These are phyloP conservation scores for Talaromyces liani DNA, from an alignment of 495 filamentous ascomycete species.

Conservation along the genomic window DNA sequence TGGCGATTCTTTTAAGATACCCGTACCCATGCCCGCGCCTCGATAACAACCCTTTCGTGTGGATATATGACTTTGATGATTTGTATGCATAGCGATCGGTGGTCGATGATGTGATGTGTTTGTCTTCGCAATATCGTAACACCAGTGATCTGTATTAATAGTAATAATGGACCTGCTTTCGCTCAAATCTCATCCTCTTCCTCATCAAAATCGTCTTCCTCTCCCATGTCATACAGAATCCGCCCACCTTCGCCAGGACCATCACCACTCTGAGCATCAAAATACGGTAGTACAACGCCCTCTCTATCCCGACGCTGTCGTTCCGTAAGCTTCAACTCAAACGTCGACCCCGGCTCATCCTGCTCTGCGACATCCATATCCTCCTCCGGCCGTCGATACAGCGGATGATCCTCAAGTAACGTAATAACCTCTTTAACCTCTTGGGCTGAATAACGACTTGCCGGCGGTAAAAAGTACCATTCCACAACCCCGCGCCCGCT, in stretches of 20 bases:
- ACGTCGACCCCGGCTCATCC: constrained; percentile 61
- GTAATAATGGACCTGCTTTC: not conserved
- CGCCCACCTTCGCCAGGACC: constrained; percentile 76
- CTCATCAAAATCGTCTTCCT: constrained; percentile 97
- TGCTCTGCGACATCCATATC: constrained; percentile 21
- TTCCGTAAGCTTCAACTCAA: constrained; percentile 81
- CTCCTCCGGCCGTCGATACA: constrained; percentile 47
- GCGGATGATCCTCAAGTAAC: constrained; percentile 70
- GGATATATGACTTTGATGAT: constrained; percentile 4
- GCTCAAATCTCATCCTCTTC: constrained; percentile 90
- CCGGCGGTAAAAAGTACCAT: constrained; percentile 60
- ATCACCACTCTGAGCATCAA: constrained; percentile 80
- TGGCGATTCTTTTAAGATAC: constrained; percentile 75
- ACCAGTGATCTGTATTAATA: constrained; percentile 1
- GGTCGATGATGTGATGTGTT: not conserved
- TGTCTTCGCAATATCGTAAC: not conserved
- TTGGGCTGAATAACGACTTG: constrained; percentile 23
- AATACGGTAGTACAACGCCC: constrained; percentile 86
- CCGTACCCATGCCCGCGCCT: not conserved
- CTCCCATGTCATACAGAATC: constrained; percentile 93
- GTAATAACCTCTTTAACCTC: constrained; percentile 47
- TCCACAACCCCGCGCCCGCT: constrained; percentile 72
- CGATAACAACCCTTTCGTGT: constrained; percentile 4
- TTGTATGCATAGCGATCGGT: constrained; percentile 25
- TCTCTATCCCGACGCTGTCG: constrained; percentile 79